phyloP scores from a whole-genome alignment of 208 protist species.

The Acanthamoeba healyi region DNA sequence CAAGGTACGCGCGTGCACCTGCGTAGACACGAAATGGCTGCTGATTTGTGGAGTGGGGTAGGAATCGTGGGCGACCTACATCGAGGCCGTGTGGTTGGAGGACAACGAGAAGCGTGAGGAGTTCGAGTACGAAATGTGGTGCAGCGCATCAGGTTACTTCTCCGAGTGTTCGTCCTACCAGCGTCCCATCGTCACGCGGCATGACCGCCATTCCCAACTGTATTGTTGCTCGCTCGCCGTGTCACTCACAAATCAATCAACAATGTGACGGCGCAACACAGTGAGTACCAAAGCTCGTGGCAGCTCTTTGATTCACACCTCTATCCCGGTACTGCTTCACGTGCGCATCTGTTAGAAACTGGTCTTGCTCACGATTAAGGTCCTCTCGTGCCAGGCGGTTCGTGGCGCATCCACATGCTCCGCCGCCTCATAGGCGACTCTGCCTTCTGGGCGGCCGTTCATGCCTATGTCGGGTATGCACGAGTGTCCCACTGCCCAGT shows the following conservation, averaged over 20 bases:
- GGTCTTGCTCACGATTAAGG: too few relatives aligned
- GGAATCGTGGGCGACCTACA: conserved; percentile 67
- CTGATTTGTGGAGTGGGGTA: not conserved
- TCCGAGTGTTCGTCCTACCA: conserved; percentile 32
- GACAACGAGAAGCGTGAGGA: not conserved
- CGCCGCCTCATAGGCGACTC: conserved; percentile 27
- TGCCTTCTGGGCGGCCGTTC: conserved; percentile 18
- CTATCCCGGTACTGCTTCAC: conserved; percentile 53
- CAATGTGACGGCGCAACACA: not conserved
- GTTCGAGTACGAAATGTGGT: conserved; percentile 48
- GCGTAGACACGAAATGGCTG: not conserved
- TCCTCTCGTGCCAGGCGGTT: not conserved
- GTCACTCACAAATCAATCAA: not conserved
- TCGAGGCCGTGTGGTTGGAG: conserved; percentile 41
- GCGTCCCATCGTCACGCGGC: conserved; percentile 51
- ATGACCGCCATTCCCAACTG: not conserved
- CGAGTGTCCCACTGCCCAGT: too few relatives aligned
- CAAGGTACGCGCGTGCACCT: not conserved
- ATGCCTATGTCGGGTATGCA: not conserved
- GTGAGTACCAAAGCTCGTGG: conserved; percentile 27
- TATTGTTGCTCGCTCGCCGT: not conserved
- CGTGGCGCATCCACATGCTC: conserved; percentile 61
- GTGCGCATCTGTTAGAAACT: too few relatives aligned
- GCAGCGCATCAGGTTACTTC: conserved; percentile 10
- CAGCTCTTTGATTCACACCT: conserved; percentile 39